A percentile compares a stretch with the other conserved stretches of the same genome.
phyloP scores from a whole-genome alignment of 2,329 filamentous ascomycete species.

The Pseudogymnoascus sp. region DNA sequence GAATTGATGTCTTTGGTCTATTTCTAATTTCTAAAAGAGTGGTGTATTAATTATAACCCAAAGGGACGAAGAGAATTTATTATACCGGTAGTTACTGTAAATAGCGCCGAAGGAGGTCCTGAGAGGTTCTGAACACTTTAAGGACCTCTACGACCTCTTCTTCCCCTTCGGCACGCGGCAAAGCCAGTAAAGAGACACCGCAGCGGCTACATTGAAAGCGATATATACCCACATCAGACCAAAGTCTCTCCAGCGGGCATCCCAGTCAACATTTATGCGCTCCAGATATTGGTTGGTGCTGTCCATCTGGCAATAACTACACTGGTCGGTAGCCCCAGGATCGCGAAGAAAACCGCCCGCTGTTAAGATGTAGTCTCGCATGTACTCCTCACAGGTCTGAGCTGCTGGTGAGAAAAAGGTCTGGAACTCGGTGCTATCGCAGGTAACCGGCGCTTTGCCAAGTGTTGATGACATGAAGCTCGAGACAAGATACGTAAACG shows the following conservation, averaged over 20 bases:
- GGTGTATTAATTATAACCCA: not conserved
- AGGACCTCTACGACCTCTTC: not conserved
- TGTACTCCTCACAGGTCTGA: constrained; percentile 50
- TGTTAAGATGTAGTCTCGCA: constrained; percentile 38
- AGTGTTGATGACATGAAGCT: constrained; percentile 62
- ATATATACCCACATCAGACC: constrained; percentile 52
- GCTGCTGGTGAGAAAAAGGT: constrained; percentile 49
- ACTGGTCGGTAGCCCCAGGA: constrained; percentile 27
- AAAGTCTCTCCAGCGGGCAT: constrained; percentile 58
- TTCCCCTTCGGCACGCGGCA: constrained; percentile 35
- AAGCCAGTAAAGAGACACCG: constrained; percentile 45
- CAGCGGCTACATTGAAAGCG: constrained; percentile 43
- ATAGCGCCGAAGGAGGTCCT: not conserved
- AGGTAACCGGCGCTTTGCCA: constrained; percentile 55
- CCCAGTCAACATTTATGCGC: constrained; percentile 42
- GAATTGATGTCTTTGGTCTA: not conserved
- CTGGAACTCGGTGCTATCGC: constrained; percentile 59
- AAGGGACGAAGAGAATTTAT: not conserved
- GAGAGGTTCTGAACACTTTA: not conserved
- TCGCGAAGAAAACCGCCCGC: constrained; percentile 9
- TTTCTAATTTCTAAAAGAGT: not conserved
- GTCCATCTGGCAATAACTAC: constrained; percentile 45
- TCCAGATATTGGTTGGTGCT: constrained; percentile 45
- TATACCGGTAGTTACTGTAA: not conserved
- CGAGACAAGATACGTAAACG: constrained; percentile 69